Evolutionary conservation across 2,329 filamentous ascomycete genomes (phyloP).

Genomic region (Claviceps purpurea): DNA sequence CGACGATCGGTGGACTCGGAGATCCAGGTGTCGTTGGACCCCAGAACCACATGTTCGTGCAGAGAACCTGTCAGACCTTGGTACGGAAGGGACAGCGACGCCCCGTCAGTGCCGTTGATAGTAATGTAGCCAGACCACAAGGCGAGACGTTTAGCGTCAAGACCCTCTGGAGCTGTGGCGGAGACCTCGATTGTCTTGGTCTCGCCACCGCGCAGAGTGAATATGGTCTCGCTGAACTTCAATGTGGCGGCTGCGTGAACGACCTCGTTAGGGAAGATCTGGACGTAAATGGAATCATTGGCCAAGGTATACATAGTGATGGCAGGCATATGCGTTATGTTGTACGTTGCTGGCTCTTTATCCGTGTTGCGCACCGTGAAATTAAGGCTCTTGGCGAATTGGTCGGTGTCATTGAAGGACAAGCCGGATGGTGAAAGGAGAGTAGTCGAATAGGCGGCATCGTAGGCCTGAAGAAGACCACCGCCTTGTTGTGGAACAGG

Average conservation of each 20-base stretch:
- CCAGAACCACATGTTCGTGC: slow-evolving; percentile 16
- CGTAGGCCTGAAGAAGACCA: slow-evolving; percentile 46
- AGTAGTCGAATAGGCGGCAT: slow-evolving; percentile 41
- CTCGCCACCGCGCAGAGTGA: slow-evolving; percentile 3
- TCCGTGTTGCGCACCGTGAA: slow-evolving; percentile 45
- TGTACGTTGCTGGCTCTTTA: slow-evolving; percentile 33
- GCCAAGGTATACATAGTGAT: slow-evolving; percentile 38
- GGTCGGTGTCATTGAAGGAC: slow-evolving; percentile 50
- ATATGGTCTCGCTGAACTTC: slow-evolving; percentile 3
- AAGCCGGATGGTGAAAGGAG: slow-evolving; percentile 41
- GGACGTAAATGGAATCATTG: slow-evolving; percentile 20
- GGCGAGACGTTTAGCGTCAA: slow-evolving; percentile 5
- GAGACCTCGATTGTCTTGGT: slow-evolving; percentile 4
- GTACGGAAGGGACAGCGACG: slow-evolving; percentile 26
- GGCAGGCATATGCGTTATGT: slow-evolving; percentile 35
- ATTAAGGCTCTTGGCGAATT: slow-evolving; percentile 34
- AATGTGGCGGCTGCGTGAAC: slow-evolving; percentile 25
- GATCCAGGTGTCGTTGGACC: slow-evolving; percentile 14
- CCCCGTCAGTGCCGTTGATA: slow-evolving; percentile 24
- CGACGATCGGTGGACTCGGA: slow-evolving; percentile 20
- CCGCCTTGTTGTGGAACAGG: slow-evolving; percentile 48
- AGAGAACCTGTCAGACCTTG: slow-evolving; percentile 25
- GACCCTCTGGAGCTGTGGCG: slow-evolving; percentile 1
- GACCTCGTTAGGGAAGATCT: slow-evolving; percentile 32
- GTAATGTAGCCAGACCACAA: slow-evolving; percentile 8